Evolutionary conservation across 345 rosid species (phyloP).

Genomic region (Balakata baccata): DNA sequence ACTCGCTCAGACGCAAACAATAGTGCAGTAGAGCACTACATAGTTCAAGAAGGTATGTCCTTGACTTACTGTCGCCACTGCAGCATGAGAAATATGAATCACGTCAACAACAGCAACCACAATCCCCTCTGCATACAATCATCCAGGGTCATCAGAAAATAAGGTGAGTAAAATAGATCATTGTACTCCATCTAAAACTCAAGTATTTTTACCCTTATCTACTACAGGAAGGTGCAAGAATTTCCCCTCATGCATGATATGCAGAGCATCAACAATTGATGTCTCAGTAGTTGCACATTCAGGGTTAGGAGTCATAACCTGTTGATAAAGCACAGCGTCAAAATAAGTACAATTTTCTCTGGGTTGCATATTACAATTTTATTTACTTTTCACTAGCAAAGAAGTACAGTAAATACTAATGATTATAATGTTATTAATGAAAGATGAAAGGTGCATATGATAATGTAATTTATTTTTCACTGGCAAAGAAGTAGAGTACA

Average conservation of each 20-base stretch:
- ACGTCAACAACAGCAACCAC: constrained; percentile 83
- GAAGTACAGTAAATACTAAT: no score
- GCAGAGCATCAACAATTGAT: constrained; percentile 94
- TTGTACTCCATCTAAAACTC: neutral
- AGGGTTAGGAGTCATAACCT: constrained; percentile 99
- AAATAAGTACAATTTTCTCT: constrained; percentile 1
- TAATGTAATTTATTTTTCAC: no score
- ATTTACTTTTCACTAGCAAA: no score
- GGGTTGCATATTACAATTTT: no score
- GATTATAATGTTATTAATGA: no score
- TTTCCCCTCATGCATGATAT: constrained; percentile 92
- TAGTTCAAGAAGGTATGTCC: constrained; percentile 10
- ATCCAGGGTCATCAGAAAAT: constrained; percentile 17
- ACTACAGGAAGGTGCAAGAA: constrained; percentile 96
- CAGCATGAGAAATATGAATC: constrained; percentile 88
- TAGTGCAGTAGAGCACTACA: neutral
- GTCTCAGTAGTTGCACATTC: constrained; percentile 84
- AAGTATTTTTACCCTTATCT: constrained; percentile 53
- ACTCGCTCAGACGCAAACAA: neutral
- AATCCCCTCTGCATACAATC: constrained; percentile 64
- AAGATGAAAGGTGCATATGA: neutral
- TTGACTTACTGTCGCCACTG: constrained; percentile 82
- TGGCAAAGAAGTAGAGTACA: neutral
- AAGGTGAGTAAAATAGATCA: constrained; percentile 5
- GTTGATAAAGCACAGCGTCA: constrained; percentile 18